Conservation (phyloP, 2,329 filamentous ascomycete species). For the Beauveria sp. region DNA sequence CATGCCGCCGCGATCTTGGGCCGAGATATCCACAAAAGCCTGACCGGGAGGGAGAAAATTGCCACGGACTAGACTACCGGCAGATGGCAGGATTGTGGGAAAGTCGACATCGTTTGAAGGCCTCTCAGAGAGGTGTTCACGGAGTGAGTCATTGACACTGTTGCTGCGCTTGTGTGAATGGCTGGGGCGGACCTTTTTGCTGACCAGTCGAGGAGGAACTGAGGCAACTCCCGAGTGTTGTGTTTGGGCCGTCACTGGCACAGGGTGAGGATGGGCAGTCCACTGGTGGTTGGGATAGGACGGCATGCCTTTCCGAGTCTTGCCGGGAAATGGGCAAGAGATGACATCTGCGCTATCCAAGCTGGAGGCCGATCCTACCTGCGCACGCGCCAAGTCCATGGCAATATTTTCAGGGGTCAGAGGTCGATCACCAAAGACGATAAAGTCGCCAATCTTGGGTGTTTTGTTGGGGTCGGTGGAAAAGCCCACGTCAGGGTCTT, state of each 20-base stretch:
- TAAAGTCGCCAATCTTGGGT: slow-evolving; percentile 38
- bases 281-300: slow-evolving; percentile 34
- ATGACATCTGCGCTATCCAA: slow-evolving; percentile 52
- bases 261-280: slow-evolving; percentile 41
- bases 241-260: slow-evolving; percentile 30
- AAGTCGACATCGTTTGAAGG: slow-evolving; percentile 48
- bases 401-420: slow-evolving; percentile 35
- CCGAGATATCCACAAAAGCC: slow-evolving; percentile 64
- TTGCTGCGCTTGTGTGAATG: slow-evolving; percentile 73
- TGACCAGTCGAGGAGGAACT: slow-evolving; percentile 49
- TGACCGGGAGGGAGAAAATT: slow-evolving; percentile 76
- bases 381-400: slow-evolving; percentile 18
- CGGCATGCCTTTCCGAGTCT: slow-evolving; percentile 34
- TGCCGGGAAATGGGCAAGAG: slow-evolving; percentile 56
- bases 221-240: slow-evolving; percentile 43
- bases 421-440: slow-evolving; percentile 36
- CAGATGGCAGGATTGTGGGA: slow-evolving; percentile 57
- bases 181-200: slow-evolving; percentile 50
- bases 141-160: slow-evolving; percentile 77
- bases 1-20: slow-evolving; percentile 39
- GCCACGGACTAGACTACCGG: slow-evolving; percentile 80
- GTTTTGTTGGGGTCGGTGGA: slow-evolving; percentile 39
- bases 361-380: slow-evolving; percentile 43
- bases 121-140: slow-evolving; percentile 55
- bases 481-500: slow-evolving; percentile 29